Base-by-base conservation (phyloP, 306 rosid species). In the Rubus parviflorus region DNA sequence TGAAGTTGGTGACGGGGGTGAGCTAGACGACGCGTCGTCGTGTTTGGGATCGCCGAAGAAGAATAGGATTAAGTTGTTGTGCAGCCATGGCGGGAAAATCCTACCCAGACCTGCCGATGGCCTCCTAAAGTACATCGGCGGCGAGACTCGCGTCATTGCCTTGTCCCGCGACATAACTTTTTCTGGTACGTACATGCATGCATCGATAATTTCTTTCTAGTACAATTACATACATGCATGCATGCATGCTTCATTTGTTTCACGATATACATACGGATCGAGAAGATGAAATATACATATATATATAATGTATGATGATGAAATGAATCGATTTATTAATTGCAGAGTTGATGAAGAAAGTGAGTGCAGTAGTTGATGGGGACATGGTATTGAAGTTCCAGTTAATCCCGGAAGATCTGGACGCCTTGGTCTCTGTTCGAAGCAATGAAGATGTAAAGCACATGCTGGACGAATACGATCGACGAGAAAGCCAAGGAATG, bases 51-150 rank as follows among this genome's bases (percentile, higher is more conserved):
- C 97, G 19, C 86, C 93, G 0, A 86, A 38, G 68, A 90, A 13
- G 67, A 61, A 12, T 6, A 61, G 64, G 16, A 64, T 90, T 1
- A 95, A 92, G 85, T 86, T 95, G 81, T 51, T 95, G 16, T 92
- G 96, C 81, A 92, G 98, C 89, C 84, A 87, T 75, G 97, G 92
- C 61, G 97, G 98, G 4, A 95, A 77, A 83, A 91, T 95, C 75
- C 87, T 95, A 20, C 97, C 93, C 0, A 79, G 97, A 17, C 89
- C 92, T 20, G 15, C 85, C 58, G 98, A 95, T 8, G 91, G 96
- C 9, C 51, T 68, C 19, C 97, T 95, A 51, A 88, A 89, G 75
- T 95, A 95, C 25, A 92, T 90, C 0, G 98, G 98, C 25, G 98
- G 98, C 6, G 97, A 92, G 80, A 90, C 96, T 6, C 97, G 98